Base-by-base conservation (phyloP, 805 yeast genomes). In the Saccharomyces jurei region DNA sequence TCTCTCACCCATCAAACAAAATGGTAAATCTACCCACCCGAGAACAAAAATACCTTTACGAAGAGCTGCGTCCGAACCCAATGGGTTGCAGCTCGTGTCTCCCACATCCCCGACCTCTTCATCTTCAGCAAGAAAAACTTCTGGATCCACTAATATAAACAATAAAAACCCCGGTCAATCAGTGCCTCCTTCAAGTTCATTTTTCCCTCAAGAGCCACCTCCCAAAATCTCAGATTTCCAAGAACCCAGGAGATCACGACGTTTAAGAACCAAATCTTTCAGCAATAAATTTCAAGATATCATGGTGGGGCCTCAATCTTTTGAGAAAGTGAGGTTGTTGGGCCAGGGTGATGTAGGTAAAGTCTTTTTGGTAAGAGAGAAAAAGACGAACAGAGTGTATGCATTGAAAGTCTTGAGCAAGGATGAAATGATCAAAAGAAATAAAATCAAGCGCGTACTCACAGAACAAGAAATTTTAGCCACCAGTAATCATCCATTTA, bases 291-390 rank as follows among this genome's bases (percentile, higher is more conserved):
- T 84, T 41, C 77, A 82, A 54, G 86, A 83, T 58, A 89, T 86
- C 10, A 89, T 87, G 64, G 99, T 95, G 25, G 81, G 86, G 4
- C 95, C 96, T 2, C 80, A 81, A 48, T 86, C 94, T 28, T 94
- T 94, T 68, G 97, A 91, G 60, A 92, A 89, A 67, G 81, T 94
- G 52, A 82, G 88, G 61, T 73, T 94, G n/a, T 73, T 94, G 51
- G 99, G 99, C 3, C 89, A 89, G 66, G 99, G 99, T 55, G 99
- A 94, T 65, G 98, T 94, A 41, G 99, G 99, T 2, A 91, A 89
- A 68, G 99, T 94, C 26, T 94, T 88, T 64, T 74, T 94, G 28
- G 99, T 94, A 6, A 80, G 86, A 57, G 97, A 95, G 63, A 89
- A 87, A 66, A 73, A 77, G 41, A 77, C 91, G 2, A 82, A 84